Base-by-base conservation (phyloP, 176 grass and related monocot species). In the Oropetium thomaeum region DNA sequence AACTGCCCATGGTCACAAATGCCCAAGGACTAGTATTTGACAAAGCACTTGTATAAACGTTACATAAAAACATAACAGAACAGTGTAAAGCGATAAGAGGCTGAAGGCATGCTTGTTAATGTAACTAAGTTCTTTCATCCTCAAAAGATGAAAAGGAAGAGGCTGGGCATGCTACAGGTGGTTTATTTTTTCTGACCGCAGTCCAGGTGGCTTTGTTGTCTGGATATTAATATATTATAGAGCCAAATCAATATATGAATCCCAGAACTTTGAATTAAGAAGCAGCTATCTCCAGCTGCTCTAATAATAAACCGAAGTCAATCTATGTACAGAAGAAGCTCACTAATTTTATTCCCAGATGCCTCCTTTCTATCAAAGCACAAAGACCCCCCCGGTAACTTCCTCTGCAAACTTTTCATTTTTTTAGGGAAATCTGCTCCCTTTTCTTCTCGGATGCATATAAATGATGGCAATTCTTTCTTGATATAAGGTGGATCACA, bases 261-360 rank as follows among this genome's bases (percentile, higher is more conserved):
- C 31, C 73, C 53, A 82, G 13, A 66, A 20, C 12, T 19, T 38
- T 58, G 38, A 65, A 65, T 65, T 49, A 69, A 73, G 41, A 67
- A 61, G 44, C 62, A 29, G 62, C 74, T 55, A 44, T 55, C 61
- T 16, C 20, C 28, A 63, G 53, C 75, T 74, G 69, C n/a, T n/a
- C n/a, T 41, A 48, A 47, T 69, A 84, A 74, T 62, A 79, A 54
- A 73, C 37, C 39, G 51, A 79, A 75, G 75, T 75, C 43, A 70
- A 37, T 75, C 16, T 85, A 88, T 84, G 30, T 88, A 88, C 86
- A 88, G 31, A 80, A 88, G 31, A 80, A 57, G 55, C 40, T 75
- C 81, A 41, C 76, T 17, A 74, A 30, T 65, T 75, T 75, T 70
- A 84, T 80, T 88, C 57, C 41, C 64, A 76, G n/a, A 55, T 49